phyloP scores from a whole-genome alignment of 1,139 yeast genomes.

The Candida sanyaensis region DNA sequence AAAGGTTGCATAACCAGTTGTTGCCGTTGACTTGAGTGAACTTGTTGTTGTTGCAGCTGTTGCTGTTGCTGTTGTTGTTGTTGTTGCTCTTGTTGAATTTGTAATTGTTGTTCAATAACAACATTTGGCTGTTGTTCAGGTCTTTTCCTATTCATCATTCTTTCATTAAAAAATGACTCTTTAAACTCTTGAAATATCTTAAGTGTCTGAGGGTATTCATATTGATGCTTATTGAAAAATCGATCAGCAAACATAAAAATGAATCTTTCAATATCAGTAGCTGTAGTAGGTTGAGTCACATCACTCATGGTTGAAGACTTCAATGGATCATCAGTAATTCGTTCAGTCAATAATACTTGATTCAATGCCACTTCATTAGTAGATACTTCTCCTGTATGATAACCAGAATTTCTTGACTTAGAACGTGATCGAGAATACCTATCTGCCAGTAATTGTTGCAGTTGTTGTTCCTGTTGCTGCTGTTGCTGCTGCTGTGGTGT shows the following conservation, averaged over 20 bases:
- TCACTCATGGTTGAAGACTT: slow-evolving; percentile 6
- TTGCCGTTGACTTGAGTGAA: slow-evolving; percentile 1
- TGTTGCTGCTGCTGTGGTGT: no score
- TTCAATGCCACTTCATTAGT: slow-evolving; percentile 4
- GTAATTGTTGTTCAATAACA: slow-evolving; percentile 3
- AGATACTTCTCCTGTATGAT: not conserved
- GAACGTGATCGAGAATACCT: not conserved
- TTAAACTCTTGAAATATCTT: slow-evolving; percentile 54
- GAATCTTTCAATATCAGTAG: slow-evolving; percentile 49
- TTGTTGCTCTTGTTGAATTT: slow-evolving; percentile 10
- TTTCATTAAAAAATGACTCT: slow-evolving; percentile 50
- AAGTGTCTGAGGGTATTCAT: slow-evolving; percentile 50
- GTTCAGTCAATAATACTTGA: slow-evolving; percentile 5
- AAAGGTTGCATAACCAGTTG: slow-evolving; percentile 1
- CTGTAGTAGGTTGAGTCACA: slow-evolving; percentile 25
- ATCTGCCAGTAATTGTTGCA: not conserved
- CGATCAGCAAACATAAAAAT: slow-evolving; percentile 51
- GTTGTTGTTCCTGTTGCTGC: no score
- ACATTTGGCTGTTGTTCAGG: slow-evolving; percentile 20
- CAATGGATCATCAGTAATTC: not conserved
- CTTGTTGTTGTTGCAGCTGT: slow-evolving; percentile 10
- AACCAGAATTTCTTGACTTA: not conserved
- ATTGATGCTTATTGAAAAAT: slow-evolving; percentile 46
- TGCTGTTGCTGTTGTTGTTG: slow-evolving; percentile 11
- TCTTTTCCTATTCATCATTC: slow-evolving; percentile 38